Evolutionary conservation across 352 stramenopile genomes (phyloP).

Genomic region (Globisporangium spiculum): DNA sequence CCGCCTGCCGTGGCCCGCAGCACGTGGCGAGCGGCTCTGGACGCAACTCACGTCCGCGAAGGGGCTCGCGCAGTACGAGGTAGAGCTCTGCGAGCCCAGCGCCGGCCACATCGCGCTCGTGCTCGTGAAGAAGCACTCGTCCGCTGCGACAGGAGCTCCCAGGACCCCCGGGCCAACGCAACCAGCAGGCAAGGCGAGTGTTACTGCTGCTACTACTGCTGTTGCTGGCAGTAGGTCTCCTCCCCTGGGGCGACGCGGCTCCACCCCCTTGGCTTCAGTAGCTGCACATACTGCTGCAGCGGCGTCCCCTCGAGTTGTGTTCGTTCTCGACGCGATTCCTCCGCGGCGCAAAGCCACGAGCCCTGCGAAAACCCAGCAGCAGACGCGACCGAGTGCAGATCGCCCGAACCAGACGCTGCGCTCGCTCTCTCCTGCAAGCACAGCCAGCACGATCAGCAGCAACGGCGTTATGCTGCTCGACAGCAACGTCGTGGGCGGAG

Average conservation of each 20-base stretch:
- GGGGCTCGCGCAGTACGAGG: slow-evolving; percentile 17
- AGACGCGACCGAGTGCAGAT: slow-evolving; percentile 1
- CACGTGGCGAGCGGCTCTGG: slow-evolving; percentile 17
- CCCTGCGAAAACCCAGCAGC: slow-evolving; percentile 11
- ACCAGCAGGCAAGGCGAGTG: background rate
- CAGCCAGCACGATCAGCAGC: slow-evolving; percentile 28
- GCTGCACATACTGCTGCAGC: background rate
- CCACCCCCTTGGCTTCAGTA: background rate
- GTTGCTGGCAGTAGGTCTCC: background rate
- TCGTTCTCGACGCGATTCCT: slow-evolving; percentile 72
- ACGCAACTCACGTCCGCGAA: slow-evolving; percentile 7
- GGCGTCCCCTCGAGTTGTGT: slow-evolving; percentile 45
- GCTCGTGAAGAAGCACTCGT: too few relatives aligned
- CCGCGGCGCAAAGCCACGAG: slow-evolving; percentile 27
- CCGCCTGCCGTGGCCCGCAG: background rate
- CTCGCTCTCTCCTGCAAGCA: slow-evolving; percentile 17
- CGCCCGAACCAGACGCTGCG: background rate
- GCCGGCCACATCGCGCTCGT: too few relatives aligned
- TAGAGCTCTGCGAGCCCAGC: slow-evolving; percentile 18
- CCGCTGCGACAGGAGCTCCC: background rate
- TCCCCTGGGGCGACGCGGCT: slow-evolving; percentile 7
- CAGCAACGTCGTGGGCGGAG: background rate
- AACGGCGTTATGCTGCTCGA: background rate
- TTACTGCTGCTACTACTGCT: background rate
- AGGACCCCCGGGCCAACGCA: background rate